Evolutionary conservation across 495 filamentous ascomycete species (phyloP), one percentile per base, ranked within the genome.

Genomic region (Aspergillus cavernicola): DNA sequence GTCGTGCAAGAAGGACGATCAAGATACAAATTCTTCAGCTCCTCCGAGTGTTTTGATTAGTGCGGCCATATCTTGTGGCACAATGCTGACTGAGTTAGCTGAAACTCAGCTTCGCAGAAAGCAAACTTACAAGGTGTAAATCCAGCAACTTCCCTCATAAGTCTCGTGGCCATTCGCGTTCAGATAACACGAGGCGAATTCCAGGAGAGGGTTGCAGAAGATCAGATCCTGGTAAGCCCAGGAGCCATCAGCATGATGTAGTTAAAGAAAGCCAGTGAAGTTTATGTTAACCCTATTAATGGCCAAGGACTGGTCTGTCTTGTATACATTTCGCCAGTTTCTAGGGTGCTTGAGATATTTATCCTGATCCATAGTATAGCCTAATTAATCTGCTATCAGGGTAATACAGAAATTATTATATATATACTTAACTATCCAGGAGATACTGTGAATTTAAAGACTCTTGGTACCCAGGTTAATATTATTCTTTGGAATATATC

Each of bases 401-500:
- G 85, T 69, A 52, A 90, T 86, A 51, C 80, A 83, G 59, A 86
- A 91, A 65, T 91, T 87, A 56, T 90, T 84, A 63, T 90, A 90
- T 6, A 82, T 77, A 66, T 91, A 90, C 60, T 90, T 87, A 0
- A 90, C 76, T 0, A 86, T 90, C 8, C 87, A 71, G 0, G 84
- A 88, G 20, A 91, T 75, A 60, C 79, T 85, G 16, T 87, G 75
- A 1, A 86, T 90, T 65, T 86, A 79, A 2, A 83, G 81, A 0
- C 87, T 86, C 35, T 82, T 78, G 3, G 85, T 86, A 20, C 81
- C 76, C 33, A 79, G 77, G 65, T 89, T 85, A 39, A 80, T 83
- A 59, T 89, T 85, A 43, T 87, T 73, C 2, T 77, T 79, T 0
- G 85, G 85, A 36, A 89, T 87, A 60, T 87, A 89, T 11, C 81